Base-by-base conservation (phyloP, 164 flowering plant genomes). In the Vitis cinerea region DNA sequence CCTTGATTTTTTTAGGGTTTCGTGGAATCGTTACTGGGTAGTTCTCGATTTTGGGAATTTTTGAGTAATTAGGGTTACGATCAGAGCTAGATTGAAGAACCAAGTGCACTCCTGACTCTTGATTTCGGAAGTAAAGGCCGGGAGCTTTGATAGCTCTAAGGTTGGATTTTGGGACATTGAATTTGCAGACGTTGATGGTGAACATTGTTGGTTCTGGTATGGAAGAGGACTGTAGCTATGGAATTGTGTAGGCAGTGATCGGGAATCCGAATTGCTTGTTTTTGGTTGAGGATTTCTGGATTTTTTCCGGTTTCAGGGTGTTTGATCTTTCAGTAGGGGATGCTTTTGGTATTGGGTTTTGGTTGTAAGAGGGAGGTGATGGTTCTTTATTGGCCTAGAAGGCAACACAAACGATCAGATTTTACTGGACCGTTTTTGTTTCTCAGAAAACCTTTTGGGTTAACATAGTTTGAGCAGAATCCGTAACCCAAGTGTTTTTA, bases 141-240 rank as follows among this genome's bases (percentile, higher is more conserved):
- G 19, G 59, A 66, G 70, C 72, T 80, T 61, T 59, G 72, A 72
- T 83, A 65, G 37, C 66, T 65, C 53, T 75, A 72, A 63, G 69
- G 68, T 68, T 37, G 44, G 44, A 37, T 37, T 37, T 37, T 37
- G 44, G 4, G 44, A 37, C 44, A 37, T 37, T 37, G 44, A 37
- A 37, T 37, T 37, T 68, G 67, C 68, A 7, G 23, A 59, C 50
- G n/a, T 61, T 54, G 64, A 66, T 71, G 72, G 59, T 59, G 59
- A 12, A 61, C 62, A 29, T 65, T 71, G 31, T 23, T 68, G 57
- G n/a, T 60, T 55, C 72, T 80, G 74, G 78, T 66, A 88, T 86
- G 90, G 87, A 81, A 77, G 88, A 86, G 63, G 87, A 83, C 70
- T 83, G 86, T 70, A 72, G 72, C 51, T 76, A 73, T 67, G 10